phyloP scores from a whole-genome alignment of 2,329 filamentous ascomycete species.

The Apiospora koreana region DNA sequence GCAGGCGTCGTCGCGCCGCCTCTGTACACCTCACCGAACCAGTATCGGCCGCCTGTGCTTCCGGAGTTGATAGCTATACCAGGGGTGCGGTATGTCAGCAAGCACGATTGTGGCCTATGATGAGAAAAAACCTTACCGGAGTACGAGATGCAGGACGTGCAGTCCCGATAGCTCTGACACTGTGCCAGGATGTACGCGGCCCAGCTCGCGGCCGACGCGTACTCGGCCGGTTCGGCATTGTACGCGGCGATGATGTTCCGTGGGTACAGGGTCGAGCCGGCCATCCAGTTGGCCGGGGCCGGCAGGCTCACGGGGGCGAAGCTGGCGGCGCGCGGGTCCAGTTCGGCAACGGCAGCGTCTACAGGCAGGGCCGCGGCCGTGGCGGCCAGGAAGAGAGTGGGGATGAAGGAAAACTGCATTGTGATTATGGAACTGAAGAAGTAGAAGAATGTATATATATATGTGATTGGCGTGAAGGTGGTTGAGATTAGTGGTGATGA shows the following conservation, averaged over 20 bases:
- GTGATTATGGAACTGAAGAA: background rate
- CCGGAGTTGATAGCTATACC: background rate
- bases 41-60: slow-evolving; percentile 10
- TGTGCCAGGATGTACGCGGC: slow-evolving; percentile 4
- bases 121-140: background rate
- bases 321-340: background rate
- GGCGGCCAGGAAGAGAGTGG: background rate
- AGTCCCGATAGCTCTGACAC: slow-evolving; percentile 2
- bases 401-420: background rate
- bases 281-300: slow-evolving; percentile 11
- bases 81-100: background rate
- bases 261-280: slow-evolving; percentile 2
- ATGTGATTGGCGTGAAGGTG: no score
- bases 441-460: no score
- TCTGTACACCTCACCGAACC: slow-evolving; percentile 13
- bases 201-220: slow-evolving; percentile 9
- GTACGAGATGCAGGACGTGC: slow-evolving; percentile 9
- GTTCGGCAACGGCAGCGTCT: background rate
- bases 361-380: background rate
- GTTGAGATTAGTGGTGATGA: background rate
- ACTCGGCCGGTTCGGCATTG: slow-evolving; percentile 6
- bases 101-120: no score
- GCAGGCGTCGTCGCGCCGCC: slow-evolving; percentile 7
- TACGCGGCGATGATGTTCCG: slow-evolving; percentile 11
- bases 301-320: slow-evolving; percentile 2